Conservation (phyloP, 257 asterid species). For the Rauvolfia tetraphylla region DNA sequence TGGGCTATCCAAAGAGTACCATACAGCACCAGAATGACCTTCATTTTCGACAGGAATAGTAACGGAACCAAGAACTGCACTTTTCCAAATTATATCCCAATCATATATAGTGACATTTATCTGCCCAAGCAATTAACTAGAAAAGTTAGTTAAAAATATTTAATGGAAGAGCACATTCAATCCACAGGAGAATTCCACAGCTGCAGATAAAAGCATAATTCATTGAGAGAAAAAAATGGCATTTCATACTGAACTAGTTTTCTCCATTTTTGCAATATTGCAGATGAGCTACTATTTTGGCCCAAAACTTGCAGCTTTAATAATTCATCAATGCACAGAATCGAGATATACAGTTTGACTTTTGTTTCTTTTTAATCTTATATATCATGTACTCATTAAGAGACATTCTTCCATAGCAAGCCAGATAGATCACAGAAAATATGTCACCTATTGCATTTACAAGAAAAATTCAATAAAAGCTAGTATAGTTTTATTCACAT, state of each 20-base stretch:
- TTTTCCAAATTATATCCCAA: conserved; percentile 90
- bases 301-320: not conserved
- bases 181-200: not conserved
- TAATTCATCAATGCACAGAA: not conserved
- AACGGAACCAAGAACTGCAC: conserved; percentile 84
- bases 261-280: not conserved
- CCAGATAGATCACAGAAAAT: not conserved
- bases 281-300: not conserved
- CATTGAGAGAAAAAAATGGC: not conserved
- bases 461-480: not conserved
- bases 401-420: not conserved
- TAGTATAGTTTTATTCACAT: not conserved
- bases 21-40: conserved; percentile 72
- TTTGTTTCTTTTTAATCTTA: not conserved
- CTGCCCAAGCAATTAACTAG: conserved; percentile 45
- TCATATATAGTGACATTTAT: conserved; percentile 74
- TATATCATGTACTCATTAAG: not conserved
- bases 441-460: not conserved
- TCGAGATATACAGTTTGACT: not conserved
- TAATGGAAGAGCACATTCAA: not conserved
- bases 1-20: conserved; percentile 75
- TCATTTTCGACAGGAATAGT: conserved; percentile 59
- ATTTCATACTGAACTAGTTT: not conserved
- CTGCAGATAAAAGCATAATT: not conserved
- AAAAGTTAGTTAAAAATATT: conserved; percentile 27